Evolutionary conservation across 805 yeast genomes (phyloP).

Genomic region (Kodamaea leandrae): DNA sequence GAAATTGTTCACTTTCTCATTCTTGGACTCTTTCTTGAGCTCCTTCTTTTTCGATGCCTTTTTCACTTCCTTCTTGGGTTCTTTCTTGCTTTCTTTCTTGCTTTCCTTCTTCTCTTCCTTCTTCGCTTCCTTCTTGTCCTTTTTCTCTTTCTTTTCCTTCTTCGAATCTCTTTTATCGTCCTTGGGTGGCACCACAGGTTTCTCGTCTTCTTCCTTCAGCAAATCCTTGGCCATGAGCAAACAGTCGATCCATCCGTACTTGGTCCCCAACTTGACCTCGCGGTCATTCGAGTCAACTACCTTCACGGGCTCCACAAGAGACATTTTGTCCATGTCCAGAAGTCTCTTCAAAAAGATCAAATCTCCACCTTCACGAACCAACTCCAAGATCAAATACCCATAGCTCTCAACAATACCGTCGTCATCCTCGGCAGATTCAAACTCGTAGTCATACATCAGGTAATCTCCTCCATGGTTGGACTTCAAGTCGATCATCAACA

Average conservation of each 20-base stretch:
- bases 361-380: conserved; percentile 50
- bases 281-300: conserved; percentile 27
- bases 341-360: conserved; percentile 50
- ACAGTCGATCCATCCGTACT: conserved; percentile 68
- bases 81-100: neutral
- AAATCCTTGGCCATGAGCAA: conserved; percentile 63
- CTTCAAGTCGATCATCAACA: conserved; percentile 38
- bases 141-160: neutral
- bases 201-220: conserved; percentile 8
- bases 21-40: conserved; percentile 2
- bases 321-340: conserved; percentile 37
- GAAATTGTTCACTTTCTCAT: conserved; percentile 26
- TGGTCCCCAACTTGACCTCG: conserved; percentile 42
- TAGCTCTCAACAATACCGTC: conserved; percentile 31
- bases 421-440: conserved; percentile 35
- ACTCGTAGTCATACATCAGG: conserved; percentile 80
- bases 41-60: neutral
- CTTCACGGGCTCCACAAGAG: conserved; percentile 21
- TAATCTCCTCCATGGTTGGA: conserved; percentile 46
- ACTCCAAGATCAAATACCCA: conserved; percentile 66
- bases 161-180: neutral
- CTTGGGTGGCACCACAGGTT: neutral
- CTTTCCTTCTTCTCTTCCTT: conserved; percentile 1
- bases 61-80: conserved; percentile 3
- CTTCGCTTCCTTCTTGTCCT: conserved; percentile 1